Evolutionary conservation across 1,139 yeast genomes (phyloP), one percentile per base, ranked within the genome.

Genomic region (Yamadazyma triangularis): DNA sequence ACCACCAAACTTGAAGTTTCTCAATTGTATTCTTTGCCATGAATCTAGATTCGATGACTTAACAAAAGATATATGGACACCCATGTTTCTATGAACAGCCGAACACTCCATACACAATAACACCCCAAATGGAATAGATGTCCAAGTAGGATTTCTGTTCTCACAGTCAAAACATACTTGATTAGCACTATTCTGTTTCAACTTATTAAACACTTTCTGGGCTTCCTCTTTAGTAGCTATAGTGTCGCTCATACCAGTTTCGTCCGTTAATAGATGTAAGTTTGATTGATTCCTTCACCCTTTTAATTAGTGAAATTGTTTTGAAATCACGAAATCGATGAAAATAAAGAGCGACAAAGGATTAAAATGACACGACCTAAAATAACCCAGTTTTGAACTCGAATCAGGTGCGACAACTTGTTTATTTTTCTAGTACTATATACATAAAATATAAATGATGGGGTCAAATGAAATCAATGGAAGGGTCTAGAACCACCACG

Each of bases 1-100:
- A 13, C 97, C 98, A 33, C 97, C 97, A 38, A 83, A 76, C 52
- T 89, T 88, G 74, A 91, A 87, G 53, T 87, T 78, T 51, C 96
- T 73, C 54, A 91, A 67, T 57, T 91, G 95, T 45, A 79, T 79
- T 41, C 88, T 73, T 33, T 89, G 85, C 96, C 97, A 91, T 35
- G 72, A 62, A 59, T 91, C 98, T 70, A 91, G 72, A 40, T 86
- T 87, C 26, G 94, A 79, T 23, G 96, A 86, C 53, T 89, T 86
- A 29, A 91, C 97, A 47, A 69, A 69, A 28, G 73, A 57, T 39
- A 69, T 64, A 41, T 69, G 75, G 16, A 68, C 74, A 4, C 75
- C 75, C 48, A 68, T 50, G 48, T 69, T 68, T 43, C 75, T 56
- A 49, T 69, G 75, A 13, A 66, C 71, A 2, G 74, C 68, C 8